These are phyloP conservation scores for Ophiostoma sp. DNA, from an alignment of 2,329 filamentous ascomycete genomes.

Conservation along the genomic window DNA sequence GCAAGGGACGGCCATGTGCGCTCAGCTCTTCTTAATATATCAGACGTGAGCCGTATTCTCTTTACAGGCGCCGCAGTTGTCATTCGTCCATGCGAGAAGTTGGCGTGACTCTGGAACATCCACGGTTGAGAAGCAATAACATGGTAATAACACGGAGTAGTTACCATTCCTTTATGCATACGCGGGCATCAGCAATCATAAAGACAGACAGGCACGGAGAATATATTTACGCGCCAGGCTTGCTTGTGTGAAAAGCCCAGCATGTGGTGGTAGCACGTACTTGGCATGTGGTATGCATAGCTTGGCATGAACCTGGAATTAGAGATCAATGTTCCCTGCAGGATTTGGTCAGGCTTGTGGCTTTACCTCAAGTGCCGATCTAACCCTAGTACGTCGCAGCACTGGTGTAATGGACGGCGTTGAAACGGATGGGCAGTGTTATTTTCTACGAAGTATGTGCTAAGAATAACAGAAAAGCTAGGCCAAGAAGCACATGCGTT, in stretches of 20 bases:
- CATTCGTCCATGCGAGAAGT: no score
- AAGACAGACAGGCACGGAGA: no score
- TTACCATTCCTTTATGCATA: no score
- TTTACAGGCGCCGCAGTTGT: no score
- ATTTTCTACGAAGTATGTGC: no score
- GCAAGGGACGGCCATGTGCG: constrained; percentile 3
- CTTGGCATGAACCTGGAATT: neutral
- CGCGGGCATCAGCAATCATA: no score
- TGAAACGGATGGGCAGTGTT: neutral
- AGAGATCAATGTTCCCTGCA: neutral
- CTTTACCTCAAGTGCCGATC: neutral
- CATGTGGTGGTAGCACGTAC: neutral
- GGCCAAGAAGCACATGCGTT: no score
- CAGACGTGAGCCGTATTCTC: no score
- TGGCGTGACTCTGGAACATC: no score
- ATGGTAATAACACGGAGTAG: no score
- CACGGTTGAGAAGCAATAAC: no score
- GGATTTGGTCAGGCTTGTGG: neutral
- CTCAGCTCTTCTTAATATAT: neutral
- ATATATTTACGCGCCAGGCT: neutral
- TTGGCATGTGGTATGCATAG: neutral
- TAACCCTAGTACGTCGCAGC: neutral
- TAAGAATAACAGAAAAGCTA: no score
- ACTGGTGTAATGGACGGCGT: neutral
- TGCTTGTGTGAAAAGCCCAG: neutral